These are phyloP conservation scores for Phytophthora tentaculata DNA, from an alignment of 352 stramenopile species.

Conservation along the genomic window DNA sequence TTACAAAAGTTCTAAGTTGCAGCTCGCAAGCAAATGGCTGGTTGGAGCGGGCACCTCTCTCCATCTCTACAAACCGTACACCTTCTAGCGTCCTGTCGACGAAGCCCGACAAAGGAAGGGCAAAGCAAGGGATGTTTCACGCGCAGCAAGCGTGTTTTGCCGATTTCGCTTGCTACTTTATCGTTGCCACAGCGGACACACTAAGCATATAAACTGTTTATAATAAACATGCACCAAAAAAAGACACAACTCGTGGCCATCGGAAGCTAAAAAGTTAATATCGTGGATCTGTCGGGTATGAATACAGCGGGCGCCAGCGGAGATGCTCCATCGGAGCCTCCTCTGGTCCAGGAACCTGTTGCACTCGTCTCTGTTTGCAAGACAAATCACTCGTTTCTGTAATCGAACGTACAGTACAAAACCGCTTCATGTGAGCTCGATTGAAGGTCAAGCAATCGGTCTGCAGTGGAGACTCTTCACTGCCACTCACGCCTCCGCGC, in stretches of 20 bases:
- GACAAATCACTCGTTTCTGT: constrained; percentile 8
- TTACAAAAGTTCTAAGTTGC: too few species aligned
- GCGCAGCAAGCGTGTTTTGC: constrained; percentile 14
- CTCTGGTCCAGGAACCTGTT: neutral
- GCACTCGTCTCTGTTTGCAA: neutral
- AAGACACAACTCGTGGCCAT: too few species aligned
- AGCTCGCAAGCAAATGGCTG: constrained; percentile 15
- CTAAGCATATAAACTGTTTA: too few species aligned
- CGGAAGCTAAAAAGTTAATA: too few species aligned
- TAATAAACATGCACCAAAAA: too few species aligned
- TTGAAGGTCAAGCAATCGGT: neutral
- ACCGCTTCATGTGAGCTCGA: constrained; percentile 6
- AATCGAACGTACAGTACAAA: constrained; percentile 16
- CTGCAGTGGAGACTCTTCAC: constrained; percentile 8
- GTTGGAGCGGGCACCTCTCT: constrained; percentile 14
- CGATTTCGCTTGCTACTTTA: constrained; percentile 5
- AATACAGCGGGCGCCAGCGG: constrained; percentile 9
- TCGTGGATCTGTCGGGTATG: constrained; percentile 8
- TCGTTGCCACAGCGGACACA: too few species aligned
- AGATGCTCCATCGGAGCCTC: neutral
- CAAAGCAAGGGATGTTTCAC: constrained; percentile 1
- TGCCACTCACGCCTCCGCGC: too few species aligned
- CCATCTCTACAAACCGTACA: constrained; percentile 16
- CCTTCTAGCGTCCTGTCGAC: constrained; percentile 15
- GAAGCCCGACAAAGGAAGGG: too few species aligned